Percentiles rank a stretch among this genome's conserved stretches.
Evolutionary conservation across 2,329 filamentous ascomycete species (phyloP).

Genomic region (Penicillium sp.): DNA sequence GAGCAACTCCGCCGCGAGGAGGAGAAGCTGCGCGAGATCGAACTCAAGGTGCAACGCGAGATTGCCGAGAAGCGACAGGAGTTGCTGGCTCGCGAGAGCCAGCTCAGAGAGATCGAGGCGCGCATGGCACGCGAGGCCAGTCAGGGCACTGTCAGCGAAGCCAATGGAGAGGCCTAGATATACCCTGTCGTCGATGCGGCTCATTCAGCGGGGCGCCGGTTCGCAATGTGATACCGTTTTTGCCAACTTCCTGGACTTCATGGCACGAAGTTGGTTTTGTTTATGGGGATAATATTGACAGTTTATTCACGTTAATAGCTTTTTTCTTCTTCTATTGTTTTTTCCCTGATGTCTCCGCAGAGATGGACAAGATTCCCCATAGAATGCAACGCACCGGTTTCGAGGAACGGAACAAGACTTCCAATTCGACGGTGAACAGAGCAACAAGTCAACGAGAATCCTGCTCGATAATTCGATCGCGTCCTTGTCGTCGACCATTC

Average conservation of each 20-base stretch:
- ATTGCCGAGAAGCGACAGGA: slow-evolving; percentile 99
- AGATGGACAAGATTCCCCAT: slow-evolving; percentile 21
- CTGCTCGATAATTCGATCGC: no score
- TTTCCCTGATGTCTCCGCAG: slow-evolving; percentile 13
- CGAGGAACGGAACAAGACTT: slow-evolving; percentile 22
- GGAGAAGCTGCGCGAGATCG: slow-evolving; percentile 99
- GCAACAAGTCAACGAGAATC: neutral
- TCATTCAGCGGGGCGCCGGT: slow-evolving; percentile 26
- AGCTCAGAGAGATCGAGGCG: slow-evolving; percentile 97
- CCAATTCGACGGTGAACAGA: neutral
- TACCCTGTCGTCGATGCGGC: slow-evolving; percentile 26
- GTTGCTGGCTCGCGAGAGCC: slow-evolving; percentile 91
- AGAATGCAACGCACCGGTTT: slow-evolving; percentile 30
- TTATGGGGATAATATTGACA: slow-evolving; percentile 39
- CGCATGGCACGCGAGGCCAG: slow-evolving; percentile 86
- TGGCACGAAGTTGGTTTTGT: slow-evolving; percentile 32
- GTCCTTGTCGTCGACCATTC: no score
- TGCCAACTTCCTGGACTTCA: slow-evolving; percentile 35
- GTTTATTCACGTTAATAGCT: slow-evolving; percentile 40
- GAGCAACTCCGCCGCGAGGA: slow-evolving; percentile 98
- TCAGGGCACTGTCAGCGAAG: slow-evolving; percentile 30
- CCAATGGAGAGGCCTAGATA: slow-evolving; percentile 35
- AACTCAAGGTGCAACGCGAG: slow-evolving; percentile 98
- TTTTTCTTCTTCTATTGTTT: slow-evolving; percentile 19
- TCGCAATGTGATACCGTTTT: slow-evolving; percentile 31